Evolutionary conservation across 163 green algal genomes (phyloP), one percentile per base, ranked within the genome.

Genomic region (Scenedesmus sp.): DNA sequence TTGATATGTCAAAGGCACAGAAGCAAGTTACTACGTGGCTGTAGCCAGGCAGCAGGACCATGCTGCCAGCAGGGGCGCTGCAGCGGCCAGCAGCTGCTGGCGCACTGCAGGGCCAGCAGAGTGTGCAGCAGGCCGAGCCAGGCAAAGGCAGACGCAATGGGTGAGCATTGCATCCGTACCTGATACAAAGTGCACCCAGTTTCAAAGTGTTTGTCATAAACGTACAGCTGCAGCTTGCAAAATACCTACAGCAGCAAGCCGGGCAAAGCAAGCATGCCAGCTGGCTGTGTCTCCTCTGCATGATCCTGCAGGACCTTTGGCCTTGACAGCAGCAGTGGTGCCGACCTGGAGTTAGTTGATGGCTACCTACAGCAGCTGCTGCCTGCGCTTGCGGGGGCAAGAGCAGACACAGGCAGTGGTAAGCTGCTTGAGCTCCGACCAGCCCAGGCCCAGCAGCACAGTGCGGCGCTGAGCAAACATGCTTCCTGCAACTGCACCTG

Each of bases 291-390:
- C n/a, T 70, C 46, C 46, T 18, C 30, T 76, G 6, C 73, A 30
- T 51, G 30, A 12, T 30, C 16, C 12, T 37, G 68, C 72, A 85
- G 85, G 46, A 37, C 30, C 33, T 5, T 40, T 15, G 85, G 68
- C 26, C 30, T 79, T 5, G 70, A 90, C 46, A 42, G 26, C 85
- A 85, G 72, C 85, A 90, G 85, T 18, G 85, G 85, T 26, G 85
- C 72, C 43, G 85, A 90, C 72, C 33, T 90, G 46, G 15, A 84
- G 22, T 15, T 56, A 5, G 61, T 90, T 24, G 87, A 87, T 20
- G 53, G 35, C 24, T 91, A 87, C 78, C 87, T 91, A 22, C 42
- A 87, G 78, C 87, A 91, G 56, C 53, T 91, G 56, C 59, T 91
- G 72, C 87, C 87, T n/a, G 87, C 87, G 24, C 87, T 91, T 9